Evolutionary conservation across 1,284 basidiomycete genomes (phyloP).

Genomic region (Sanghuangporus sanghuang): DNA sequence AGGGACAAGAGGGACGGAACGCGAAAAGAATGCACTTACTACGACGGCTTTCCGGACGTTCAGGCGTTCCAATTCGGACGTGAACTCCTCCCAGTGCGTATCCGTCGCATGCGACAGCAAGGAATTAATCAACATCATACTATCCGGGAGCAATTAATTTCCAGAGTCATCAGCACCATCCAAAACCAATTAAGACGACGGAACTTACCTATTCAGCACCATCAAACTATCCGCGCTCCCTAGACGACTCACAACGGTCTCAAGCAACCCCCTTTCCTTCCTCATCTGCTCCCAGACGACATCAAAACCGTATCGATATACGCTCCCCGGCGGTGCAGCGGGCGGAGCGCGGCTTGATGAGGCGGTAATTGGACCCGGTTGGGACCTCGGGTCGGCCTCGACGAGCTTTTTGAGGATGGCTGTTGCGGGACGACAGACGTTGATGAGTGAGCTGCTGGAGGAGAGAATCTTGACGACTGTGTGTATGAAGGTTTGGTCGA

Average conservation of each 20-base stretch:
- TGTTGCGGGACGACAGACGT: slow-evolving; percentile 96
- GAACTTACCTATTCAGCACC: slow-evolving; percentile 71
- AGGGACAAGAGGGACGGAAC: neutral
- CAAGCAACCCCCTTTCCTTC: slow-evolving; percentile 57
- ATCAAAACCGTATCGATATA: slow-evolving; percentile 79
- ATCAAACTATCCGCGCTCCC: slow-evolving; percentile 82
- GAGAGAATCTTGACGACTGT: slow-evolving; percentile 80
- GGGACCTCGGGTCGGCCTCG: slow-evolving; percentile 68
- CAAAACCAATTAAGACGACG: neutral
- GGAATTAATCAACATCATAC: slow-evolving; percentile 89
- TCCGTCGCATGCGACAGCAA: slow-evolving; percentile 76
- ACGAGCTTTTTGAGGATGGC: slow-evolving; percentile 86
- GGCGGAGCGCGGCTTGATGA: slow-evolving; percentile 58
- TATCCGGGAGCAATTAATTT: slow-evolving; percentile 25
- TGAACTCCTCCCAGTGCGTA: slow-evolving; percentile 73
- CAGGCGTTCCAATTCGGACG: slow-evolving; percentile 70
- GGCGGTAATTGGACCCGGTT: slow-evolving; percentile 49
- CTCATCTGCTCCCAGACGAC: slow-evolving; percentile 81
- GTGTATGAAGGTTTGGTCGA: slow-evolving; percentile 70
- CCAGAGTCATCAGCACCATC: neutral
- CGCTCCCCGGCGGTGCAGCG: slow-evolving; percentile 51
- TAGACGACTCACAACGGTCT: slow-evolving; percentile 74
- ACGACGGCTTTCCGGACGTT: slow-evolving; percentile 82
- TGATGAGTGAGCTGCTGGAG: slow-evolving; percentile 74
- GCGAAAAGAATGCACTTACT: slow-evolving; percentile 40